These are phyloP conservation scores for Retiboletus flavoniger DNA, from an alignment of 1,284 basidiomycete species.

Conservation along the genomic window DNA sequence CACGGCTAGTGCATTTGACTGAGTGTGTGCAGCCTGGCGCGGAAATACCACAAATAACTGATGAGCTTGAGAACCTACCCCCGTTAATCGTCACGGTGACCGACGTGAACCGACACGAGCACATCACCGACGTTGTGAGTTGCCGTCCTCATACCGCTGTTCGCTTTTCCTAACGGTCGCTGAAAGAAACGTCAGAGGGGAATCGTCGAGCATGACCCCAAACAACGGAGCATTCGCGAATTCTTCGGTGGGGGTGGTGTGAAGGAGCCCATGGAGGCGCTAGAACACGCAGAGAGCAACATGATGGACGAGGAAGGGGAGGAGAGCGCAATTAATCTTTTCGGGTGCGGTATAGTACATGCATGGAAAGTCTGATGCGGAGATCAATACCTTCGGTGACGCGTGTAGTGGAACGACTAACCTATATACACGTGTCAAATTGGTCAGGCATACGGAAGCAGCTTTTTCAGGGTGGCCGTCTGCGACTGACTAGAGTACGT, in stretches of 20 bases:
- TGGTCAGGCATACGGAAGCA: conserved; percentile 63
- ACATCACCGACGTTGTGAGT: conserved; percentile 58
- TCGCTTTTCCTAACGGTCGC: conserved; percentile 1
- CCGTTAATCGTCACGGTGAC: conserved; percentile 46
- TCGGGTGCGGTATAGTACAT: conserved; percentile 7
- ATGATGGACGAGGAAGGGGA: conserved; percentile 18
- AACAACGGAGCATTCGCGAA: conserved; percentile 71
- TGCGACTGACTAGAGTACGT: conserved; percentile 65
- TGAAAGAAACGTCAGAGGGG: conserved; percentile 69
- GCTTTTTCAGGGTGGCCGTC: conserved; percentile 61
- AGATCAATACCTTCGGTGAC: neutral
- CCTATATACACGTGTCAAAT: conserved; percentile 4
- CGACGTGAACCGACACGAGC: conserved; percentile 55
- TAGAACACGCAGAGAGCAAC: conserved; percentile 32
- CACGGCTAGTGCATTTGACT: conserved; percentile 1
- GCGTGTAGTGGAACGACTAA: conserved; percentile 4
- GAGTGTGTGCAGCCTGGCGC: conserved; percentile 30
- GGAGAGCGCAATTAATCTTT: conserved; percentile 8
- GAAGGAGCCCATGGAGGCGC: conserved; percentile 27
- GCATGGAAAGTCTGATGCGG: conserved; percentile 9
- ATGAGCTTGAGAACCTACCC: conserved; percentile 26
- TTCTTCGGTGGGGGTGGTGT: conserved; percentile 66
- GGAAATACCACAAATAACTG: conserved; percentile 26
- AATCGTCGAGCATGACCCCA: conserved; percentile 76
- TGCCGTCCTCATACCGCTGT: neutral